Evolutionary conservation across 2,329 filamentous ascomycete species (phyloP).

Genomic region (Zymoseptoria crescenta): DNA sequence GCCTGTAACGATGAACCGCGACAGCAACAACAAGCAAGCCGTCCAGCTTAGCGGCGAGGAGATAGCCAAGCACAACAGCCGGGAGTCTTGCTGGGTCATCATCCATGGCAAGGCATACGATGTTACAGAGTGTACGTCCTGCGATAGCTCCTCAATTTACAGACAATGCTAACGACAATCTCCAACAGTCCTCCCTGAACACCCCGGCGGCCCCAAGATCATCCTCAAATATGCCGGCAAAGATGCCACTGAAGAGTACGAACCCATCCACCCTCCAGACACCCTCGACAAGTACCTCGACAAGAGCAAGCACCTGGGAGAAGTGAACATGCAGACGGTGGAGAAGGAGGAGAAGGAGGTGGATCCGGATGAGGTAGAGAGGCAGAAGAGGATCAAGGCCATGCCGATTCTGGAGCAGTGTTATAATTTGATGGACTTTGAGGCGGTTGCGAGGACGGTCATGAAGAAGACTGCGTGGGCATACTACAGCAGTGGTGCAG

Average conservation of each 20-base stretch:
- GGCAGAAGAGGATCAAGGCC: conserved; percentile 57
- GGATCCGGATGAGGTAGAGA: conserved; percentile 63
- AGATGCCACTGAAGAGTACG: conserved; percentile 87
- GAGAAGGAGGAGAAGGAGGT: conserved; percentile 56
- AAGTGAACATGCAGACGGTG: conserved; percentile 80
- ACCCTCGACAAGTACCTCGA: conserved; percentile 77
- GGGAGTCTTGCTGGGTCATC: conserved; percentile 86
- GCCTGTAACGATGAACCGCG: background rate
- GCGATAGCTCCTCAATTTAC: background rate
- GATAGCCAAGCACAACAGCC: conserved; percentile 67
- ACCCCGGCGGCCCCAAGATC: conserved; percentile 83
- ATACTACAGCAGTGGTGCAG: conserved; percentile 91
- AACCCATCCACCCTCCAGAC: conserved; percentile 82
- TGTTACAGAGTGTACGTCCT: conserved; percentile 49
- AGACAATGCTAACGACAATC: background rate
- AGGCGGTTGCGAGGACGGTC: conserved; percentile 76
- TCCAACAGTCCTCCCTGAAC: conserved; percentile 68
- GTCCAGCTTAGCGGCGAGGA: conserved; percentile 44
- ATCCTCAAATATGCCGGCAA: conserved; percentile 96
- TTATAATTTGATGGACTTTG: conserved; percentile 93
- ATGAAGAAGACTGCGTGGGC: conserved; percentile 98
- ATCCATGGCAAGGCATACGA: conserved; percentile 73
- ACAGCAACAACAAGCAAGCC: conserved; percentile 34
- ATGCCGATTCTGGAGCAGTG: conserved; percentile 81
- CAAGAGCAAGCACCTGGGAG: conserved; percentile 77